phyloP scores from a whole-genome alignment of 495 filamentous ascomycete species.

The Aspergillus steynii region DNA sequence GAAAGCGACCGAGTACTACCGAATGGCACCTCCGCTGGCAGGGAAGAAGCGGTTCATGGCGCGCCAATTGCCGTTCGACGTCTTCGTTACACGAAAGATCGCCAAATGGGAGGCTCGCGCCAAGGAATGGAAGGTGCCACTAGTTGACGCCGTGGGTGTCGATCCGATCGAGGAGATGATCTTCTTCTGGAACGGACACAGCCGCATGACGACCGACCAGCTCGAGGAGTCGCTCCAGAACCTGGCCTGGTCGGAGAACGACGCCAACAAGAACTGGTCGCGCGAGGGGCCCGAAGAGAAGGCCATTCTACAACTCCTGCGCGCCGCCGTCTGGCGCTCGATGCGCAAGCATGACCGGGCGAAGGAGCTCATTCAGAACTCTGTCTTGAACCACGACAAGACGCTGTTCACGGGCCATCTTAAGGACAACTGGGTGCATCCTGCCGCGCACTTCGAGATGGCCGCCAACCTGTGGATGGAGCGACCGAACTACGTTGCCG shows the following conservation, averaged over 20 bases:
- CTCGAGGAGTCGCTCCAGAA: conserved; percentile 62
- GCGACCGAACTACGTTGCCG: conserved; percentile 36
- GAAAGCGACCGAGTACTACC: conserved; percentile 67
- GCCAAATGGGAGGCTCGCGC: conserved; percentile 87
- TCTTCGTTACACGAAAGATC: conserved; percentile 82
- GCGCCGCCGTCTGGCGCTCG: conserved; percentile 66
- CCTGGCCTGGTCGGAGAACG: conserved; percentile 66
- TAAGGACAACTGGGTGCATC: conserved; percentile 79
- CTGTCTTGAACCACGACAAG: conserved; percentile 66
- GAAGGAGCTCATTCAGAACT: conserved; percentile 57
- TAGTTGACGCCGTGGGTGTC: conserved; percentile 82
- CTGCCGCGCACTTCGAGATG: conserved; percentile 87
- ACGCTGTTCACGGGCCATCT: conserved; percentile 67
- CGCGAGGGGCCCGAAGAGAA: conserved; percentile 72
- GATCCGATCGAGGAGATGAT: conserved; percentile 90
- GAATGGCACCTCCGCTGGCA: conserved; percentile 69
- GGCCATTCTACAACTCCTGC: conserved; percentile 64
- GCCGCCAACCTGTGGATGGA: conserved; percentile 80
- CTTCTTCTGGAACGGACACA: conserved; percentile 88
- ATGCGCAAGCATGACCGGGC: conserved; percentile 63
- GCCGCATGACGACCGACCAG: conserved; percentile 68
- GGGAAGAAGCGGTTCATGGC: conserved; percentile 92
- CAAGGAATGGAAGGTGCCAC: conserved; percentile 62
- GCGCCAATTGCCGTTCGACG: conserved; percentile 83
- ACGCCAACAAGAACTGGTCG: conserved; percentile 53